These are phyloP conservation scores for Phytophthora nicotianae DNA, from an alignment of 352 stramenopile species.

Conservation along the genomic window DNA sequence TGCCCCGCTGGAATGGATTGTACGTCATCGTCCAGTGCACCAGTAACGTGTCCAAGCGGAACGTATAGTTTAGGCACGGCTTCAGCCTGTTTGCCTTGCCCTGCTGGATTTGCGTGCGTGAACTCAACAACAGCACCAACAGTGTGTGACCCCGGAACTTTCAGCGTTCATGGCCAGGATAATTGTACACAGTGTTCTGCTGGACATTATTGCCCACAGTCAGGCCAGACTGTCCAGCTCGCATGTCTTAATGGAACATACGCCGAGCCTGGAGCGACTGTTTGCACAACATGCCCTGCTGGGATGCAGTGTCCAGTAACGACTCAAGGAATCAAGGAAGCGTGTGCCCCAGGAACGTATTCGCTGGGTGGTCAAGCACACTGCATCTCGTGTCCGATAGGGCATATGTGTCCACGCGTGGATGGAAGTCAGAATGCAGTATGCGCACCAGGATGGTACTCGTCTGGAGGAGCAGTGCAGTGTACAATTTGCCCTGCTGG, in stretches of 20 bases:
- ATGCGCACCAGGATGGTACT: constrained; percentile 51
- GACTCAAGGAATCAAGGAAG: constrained; percentile 42
- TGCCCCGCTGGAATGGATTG: constrained; percentile 65
- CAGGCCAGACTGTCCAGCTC: constrained; percentile 49
- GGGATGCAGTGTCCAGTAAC: constrained; percentile 66
- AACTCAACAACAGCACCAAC: constrained; percentile 36
- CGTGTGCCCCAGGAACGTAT: constrained; percentile 65
- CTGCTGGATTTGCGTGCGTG: constrained; percentile 42
- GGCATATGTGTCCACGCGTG: constrained; percentile 53
- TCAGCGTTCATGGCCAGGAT: constrained; percentile 50
- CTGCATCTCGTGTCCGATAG: constrained; percentile 55
- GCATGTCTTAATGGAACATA: constrained; percentile 56
- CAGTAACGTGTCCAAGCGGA: constrained; percentile 43
- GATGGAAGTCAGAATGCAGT: constrained; percentile 57
- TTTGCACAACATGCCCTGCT: constrained; percentile 55
- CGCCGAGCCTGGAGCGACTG: constrained; percentile 44
- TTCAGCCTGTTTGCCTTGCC: constrained; percentile 49
- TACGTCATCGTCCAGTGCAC: constrained; percentile 35
- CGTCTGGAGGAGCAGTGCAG: constrained; percentile 35
- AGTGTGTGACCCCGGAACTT: constrained; percentile 53
- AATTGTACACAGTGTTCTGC: constrained; percentile 61
- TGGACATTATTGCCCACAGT: constrained; percentile 64
- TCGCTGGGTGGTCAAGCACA: constrained; percentile 52
- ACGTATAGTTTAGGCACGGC: constrained; percentile 48
- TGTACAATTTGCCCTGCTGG: constrained; percentile 76